Evolutionary conservation across 352 stramenopile genomes (phyloP).

Genomic region (Vaucheria bursata): DNA sequence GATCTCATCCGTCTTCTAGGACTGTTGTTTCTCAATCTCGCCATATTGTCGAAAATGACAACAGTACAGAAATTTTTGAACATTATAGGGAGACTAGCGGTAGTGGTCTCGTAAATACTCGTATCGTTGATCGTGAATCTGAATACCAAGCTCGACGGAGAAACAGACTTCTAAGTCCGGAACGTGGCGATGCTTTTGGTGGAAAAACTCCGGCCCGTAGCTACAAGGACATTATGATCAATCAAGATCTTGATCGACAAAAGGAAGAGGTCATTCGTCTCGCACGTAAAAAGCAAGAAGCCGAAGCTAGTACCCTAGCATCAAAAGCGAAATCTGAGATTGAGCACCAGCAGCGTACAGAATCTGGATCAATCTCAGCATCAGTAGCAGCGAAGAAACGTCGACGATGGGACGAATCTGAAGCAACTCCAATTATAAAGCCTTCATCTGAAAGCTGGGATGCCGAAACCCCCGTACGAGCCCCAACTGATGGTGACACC

Average conservation of each 20-base stretch:
- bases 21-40: slow-evolving; percentile 12
- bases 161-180: slow-evolving; percentile 48
- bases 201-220: slow-evolving; percentile 70
- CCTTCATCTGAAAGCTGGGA: slow-evolving; percentile 58
- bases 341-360: not conserved
- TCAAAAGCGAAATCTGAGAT: not conserved
- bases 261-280: slow-evolving; percentile 55
- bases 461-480: slow-evolving; percentile 39
- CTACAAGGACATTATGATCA: slow-evolving; percentile 74
- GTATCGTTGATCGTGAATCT: slow-evolving; percentile 83
- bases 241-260: slow-evolving; percentile 71
- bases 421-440: slow-evolving; percentile 50
- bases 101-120: slow-evolving; percentile 80
- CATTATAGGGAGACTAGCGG: slow-evolving; percentile 60
- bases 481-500: slow-evolving; percentile 29
- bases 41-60: slow-evolving; percentile 11
- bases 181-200: slow-evolving; percentile 77
- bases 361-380: slow-evolving; percentile 30
- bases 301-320: slow-evolving; percentile 3
- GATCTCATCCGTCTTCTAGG: slow-evolving; percentile 15
- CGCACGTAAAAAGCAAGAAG: slow-evolving; percentile 36
- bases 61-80: slow-evolving; percentile 21
- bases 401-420: slow-evolving; percentile 72
- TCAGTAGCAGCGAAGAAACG: slow-evolving; percentile 57
- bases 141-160: slow-evolving; percentile 60